Conservation (phyloP, 352 stramenopile species). For the Globisporangium lucens region DNA sequence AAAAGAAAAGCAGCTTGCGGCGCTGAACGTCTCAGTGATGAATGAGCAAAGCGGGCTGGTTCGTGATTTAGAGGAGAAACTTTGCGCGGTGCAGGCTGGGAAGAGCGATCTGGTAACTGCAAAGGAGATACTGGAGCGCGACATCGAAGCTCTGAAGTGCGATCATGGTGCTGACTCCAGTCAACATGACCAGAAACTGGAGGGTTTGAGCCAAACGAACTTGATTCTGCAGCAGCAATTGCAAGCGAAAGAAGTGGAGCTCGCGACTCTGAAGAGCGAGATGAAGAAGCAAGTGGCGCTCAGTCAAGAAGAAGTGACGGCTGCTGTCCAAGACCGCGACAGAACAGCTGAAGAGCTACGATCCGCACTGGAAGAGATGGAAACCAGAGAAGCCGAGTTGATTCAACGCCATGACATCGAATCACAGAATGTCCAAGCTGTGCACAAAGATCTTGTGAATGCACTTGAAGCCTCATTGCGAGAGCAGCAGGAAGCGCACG, state of each 20-base stretch:
- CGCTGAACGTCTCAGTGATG: neutral
- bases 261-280: constrained; percentile 1
- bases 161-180: neutral
- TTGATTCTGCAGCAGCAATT: constrained; percentile 5
- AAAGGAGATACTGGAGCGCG: constrained; percentile 1
- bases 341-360: neutral
- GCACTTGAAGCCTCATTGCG: neutral
- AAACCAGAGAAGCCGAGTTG: neutral
- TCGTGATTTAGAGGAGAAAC: neutral
- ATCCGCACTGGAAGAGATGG: neutral
- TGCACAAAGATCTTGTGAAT: neutral
- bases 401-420: neutral
- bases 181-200: neutral
- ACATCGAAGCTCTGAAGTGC: neutral
- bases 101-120: neutral
- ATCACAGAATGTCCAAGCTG: neutral
- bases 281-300: neutral
- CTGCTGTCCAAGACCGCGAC: neutral
- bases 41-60: neutral
- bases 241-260: constrained; percentile 1
- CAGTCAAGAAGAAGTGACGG: neutral
- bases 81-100: neutral
- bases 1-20: constrained; percentile 12
- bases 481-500: neutral
- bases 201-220: neutral